Base-by-base conservation (phyloP, 306 rosid genomes). In the Rosa rugosa region DNA sequence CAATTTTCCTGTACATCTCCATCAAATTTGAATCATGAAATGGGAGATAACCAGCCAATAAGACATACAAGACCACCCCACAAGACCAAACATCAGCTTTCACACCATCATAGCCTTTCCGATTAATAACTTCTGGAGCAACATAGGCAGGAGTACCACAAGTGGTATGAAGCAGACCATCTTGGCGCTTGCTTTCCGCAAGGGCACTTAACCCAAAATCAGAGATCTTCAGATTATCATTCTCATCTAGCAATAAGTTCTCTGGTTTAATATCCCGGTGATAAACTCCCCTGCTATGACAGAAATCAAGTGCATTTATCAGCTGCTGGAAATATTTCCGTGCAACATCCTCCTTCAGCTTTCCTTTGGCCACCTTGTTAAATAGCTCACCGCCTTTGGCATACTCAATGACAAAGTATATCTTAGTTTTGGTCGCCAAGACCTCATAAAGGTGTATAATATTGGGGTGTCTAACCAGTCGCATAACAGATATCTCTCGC, bases 131-230 rank as follows among this genome's bases (percentile, higher is more conserved):
- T 82, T 94, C 98, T 1, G 98, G 98, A 72, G 98, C 97, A 62
- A 91, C 98, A 81, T 94, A 94, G 11, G 97, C 98, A 56, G 98
- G 98, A 41, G 98, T 94, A 65, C 98, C 98, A 83, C 98, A 94
- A 65, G 94, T 76, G 5, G 97, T 94, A 74, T 89, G 98, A 27
- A 94, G 92, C 38, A 94, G 63, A 27, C 86, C 90, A 78, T 90
- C 97, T 72, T 88, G 87, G 41, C 75, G 79, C 83, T 69, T 89
- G 80, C 91, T 79, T 27, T 92, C 93, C 0, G 82, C 90, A 1
- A 94, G 82, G 44, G 97, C 94, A 81, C 98, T 94, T 72, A 94
- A 87, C 70, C 98, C 98, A 34, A 94, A 94, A 87, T 94, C 98
- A 23, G 98, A 90, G 5, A 92, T 91, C 88, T 94, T 94, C 14